Conservation (phyloP, 2,329 filamentous ascomycete genomes). For the Hortaea werneckii region DNA sequence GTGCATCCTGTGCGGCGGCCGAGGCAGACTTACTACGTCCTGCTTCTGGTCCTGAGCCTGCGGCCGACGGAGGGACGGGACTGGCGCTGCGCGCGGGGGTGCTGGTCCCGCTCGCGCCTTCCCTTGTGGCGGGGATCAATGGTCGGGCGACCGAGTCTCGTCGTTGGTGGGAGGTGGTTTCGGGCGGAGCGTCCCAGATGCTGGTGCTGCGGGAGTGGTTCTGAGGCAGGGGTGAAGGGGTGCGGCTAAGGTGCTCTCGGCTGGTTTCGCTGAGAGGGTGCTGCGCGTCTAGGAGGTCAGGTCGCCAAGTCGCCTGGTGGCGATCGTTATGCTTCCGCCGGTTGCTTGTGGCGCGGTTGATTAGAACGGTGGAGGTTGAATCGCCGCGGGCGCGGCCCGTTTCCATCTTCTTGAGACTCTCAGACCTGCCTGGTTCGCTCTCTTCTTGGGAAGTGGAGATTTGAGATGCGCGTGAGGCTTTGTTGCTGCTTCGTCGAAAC, state of each 20-base stretch:
- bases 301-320: conserved; percentile 16
- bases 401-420: conserved; percentile 2
- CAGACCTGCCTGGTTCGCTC: conserved; percentile 1
- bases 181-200: conserved; percentile 2
- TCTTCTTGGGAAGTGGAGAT: conserved; percentile 12
- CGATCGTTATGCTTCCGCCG: conserved; percentile 16
- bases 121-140: neutral
- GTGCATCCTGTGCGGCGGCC: neutral
- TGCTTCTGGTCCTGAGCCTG: neutral
- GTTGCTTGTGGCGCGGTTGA: conserved; percentile 25
- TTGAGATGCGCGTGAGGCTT: conserved; percentile 14
- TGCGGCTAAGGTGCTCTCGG: conserved; percentile 2
- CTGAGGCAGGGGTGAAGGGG: neutral
- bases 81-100: too few species aligned
- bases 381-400: conserved; percentile 19
- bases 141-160: neutral
- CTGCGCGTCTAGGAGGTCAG: conserved; percentile 14
- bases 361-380: conserved; percentile 22
- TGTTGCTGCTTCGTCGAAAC: conserved; percentile 15
- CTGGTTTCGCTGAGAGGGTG: conserved; percentile 4
- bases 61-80: too few species aligned
- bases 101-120: neutral
- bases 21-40: neutral
- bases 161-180: neutral
- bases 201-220: neutral